Base-by-base conservation (phyloP, 2,329 filamentous ascomycete species). In the Fusarium stilboides region DNA sequence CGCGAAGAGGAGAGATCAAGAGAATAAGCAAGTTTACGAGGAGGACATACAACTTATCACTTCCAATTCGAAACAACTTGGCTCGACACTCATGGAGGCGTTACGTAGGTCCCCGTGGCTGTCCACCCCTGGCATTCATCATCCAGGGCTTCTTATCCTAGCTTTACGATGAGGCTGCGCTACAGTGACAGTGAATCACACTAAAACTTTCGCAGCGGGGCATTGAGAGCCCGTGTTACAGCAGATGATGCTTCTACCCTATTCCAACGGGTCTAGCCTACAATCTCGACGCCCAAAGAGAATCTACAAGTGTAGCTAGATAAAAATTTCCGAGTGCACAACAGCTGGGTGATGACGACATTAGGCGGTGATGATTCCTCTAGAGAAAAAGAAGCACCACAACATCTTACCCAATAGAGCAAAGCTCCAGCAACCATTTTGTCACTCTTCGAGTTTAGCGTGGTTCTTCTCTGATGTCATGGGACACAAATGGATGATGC, bases 391-490 rank as follows among this genome's bases (percentile, higher is more conserved):
- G 31, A 53, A 61, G 45, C 34, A 65, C 47, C 40, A 54, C 36
- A 57, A 67, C 46, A 57, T 57, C 42, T 62, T 67, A 28, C 65
- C 63, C 44, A 45, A 68, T 46, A 37, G 58, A 53, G 58, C 26
- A 54, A 68, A 47, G 57, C 36, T 43, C 44, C 12, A 57, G 65
- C 60, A 44, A 52, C 46, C 42, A 53, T 50, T 20, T 37, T 50
- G 42, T 40, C 62, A 37, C 61, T 37, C 9, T 53, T 56, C 14
- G 24, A 28, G 57, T 37, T 58, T 68, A 69, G 65, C 44, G 53
- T 24, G 47, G 20, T 34, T 37, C 42, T 55, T 52, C 52, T 61
- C 62, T 69, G 66, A 69, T 69, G 66, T 69, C 66, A 69, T 69
- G 53, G 20, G 33, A 51, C 58, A 49, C 49, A 31, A 33, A 42